These are phyloP conservation scores for Ilyonectria sp. DNA, from an alignment of 2,329 filamentous ascomycete species.

Conservation along the genomic window DNA sequence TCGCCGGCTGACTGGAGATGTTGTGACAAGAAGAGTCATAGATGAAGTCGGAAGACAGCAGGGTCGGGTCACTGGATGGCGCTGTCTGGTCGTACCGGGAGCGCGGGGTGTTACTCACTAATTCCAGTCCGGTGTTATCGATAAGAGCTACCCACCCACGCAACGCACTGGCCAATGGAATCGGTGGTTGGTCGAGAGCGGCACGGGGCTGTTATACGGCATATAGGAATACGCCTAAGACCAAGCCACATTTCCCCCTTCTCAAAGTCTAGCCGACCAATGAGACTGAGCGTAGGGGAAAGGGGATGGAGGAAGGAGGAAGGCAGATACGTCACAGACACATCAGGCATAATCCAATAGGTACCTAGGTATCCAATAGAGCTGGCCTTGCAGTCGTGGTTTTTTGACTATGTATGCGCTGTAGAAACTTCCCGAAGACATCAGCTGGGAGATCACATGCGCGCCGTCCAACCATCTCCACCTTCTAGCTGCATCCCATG, in stretches of 20 bases:
- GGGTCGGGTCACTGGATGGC: slow-evolving; percentile 19
- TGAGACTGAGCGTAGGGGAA: neutral
- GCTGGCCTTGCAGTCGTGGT: neutral
- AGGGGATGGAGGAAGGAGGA: neutral
- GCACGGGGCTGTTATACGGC: slow-evolving; percentile 5
- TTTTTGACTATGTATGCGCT: slow-evolving; percentile 10
- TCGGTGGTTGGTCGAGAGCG: neutral
- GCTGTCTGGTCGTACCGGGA: slow-evolving; percentile 1
- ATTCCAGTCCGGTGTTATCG: slow-evolving; percentile 9
- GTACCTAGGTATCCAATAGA: neutral
- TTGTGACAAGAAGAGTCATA: slow-evolving; percentile 46
- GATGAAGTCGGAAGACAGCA: slow-evolving; percentile 20
- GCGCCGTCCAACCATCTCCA: neutral
- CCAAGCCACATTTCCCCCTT: slow-evolving; percentile 14
- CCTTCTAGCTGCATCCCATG: slow-evolving; percentile 1
- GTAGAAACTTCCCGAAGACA: slow-evolving; percentile 3
- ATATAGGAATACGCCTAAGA: slow-evolving; percentile 15
- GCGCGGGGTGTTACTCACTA: slow-evolving; percentile 46
- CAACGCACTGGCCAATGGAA: neutral
- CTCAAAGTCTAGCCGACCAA: neutral
- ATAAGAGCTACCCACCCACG: slow-evolving; percentile 21
- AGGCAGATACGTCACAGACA: slow-evolving; percentile 1
- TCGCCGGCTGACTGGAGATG: slow-evolving; percentile 44
- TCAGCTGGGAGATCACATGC: slow-evolving; percentile 5
- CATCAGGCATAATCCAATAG: neutral